A percentile compares a stretch with the other conserved stretches of the same genome.
These are phyloP conservation scores for Hypsizygus marmoreus DNA, from an alignment of 768 basidiomycete genomes.

Conservation along the genomic window DNA sequence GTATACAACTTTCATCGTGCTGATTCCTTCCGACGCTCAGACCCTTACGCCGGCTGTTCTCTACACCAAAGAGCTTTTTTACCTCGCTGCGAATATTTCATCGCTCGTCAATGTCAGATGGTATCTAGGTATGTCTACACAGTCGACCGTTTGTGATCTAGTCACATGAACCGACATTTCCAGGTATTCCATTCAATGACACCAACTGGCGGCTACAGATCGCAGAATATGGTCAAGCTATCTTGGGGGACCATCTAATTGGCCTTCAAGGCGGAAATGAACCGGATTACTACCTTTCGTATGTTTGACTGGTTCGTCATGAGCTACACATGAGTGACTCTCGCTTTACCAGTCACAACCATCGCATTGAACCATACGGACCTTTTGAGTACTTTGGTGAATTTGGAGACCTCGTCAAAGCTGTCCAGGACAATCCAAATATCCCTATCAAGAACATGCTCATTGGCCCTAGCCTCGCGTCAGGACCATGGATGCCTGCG, in stretches of 20 bases:
- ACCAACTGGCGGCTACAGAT: slow-evolving; percentile 56
- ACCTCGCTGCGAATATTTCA: slow-evolving; percentile 63
- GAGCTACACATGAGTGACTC: slow-evolving; percentile 4
- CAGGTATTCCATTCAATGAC: slow-evolving; percentile 67
- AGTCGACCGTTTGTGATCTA: background rate
- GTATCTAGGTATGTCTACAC: slow-evolving; percentile 49
- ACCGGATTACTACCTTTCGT: slow-evolving; percentile 68
- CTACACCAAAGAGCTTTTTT: slow-evolving; percentile 66
- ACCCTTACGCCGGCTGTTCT: slow-evolving; percentile 70
- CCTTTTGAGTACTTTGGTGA: slow-evolving; percentile 51
- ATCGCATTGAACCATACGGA: slow-evolving; percentile 25
- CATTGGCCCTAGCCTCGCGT: slow-evolving; percentile 66
- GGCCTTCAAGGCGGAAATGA: slow-evolving; percentile 78
- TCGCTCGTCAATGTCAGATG: slow-evolving; percentile 61
- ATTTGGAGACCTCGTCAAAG: slow-evolving; percentile 42
- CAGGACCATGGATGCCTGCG: slow-evolving; percentile 50
- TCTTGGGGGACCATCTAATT: slow-evolving; percentile 66
- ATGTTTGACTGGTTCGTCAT: slow-evolving; percentile 5
- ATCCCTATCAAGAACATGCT: slow-evolving; percentile 44
- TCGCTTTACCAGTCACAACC: slow-evolving; percentile 18
- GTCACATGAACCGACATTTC: background rate
- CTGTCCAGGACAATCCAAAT: slow-evolving; percentile 35
- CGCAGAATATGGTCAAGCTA: slow-evolving; percentile 57
- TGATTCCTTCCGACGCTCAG: slow-evolving; percentile 16
- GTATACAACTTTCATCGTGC: background rate